These are phyloP conservation scores for Clarkia xantiana DNA, from an alignment of 345 rosid species.

Conservation along the genomic window DNA sequence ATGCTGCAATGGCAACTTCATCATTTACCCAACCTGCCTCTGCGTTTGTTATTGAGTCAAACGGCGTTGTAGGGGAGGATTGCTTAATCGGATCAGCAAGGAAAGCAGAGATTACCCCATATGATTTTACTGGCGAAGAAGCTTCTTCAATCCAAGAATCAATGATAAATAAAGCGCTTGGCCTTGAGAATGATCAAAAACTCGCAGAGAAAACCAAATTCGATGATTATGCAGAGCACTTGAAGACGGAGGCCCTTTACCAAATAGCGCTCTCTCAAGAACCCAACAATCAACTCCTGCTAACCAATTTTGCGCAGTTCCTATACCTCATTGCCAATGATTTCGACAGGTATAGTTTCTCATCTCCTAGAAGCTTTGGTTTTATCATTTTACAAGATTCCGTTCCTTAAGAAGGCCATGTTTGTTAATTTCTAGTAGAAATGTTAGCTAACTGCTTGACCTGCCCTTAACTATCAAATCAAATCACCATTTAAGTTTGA, in stretches of 20 bases:
- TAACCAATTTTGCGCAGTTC: slow-evolving; percentile 87
- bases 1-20: slow-evolving; percentile 35
- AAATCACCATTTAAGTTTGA: too few relatives aligned
- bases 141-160: slow-evolving; percentile 43
- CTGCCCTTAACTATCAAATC: too few relatives aligned
- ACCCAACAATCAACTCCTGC: slow-evolving; percentile 55
- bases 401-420: not conserved
- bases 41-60: slow-evolving; percentile 11
- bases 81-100: slow-evolving; percentile 15
- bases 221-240: slow-evolving; percentile 39
- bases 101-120: slow-evolving; percentile 39
- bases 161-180: slow-evolving; percentile 26
- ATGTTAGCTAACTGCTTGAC: too few relatives aligned
- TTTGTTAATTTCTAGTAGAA: too few relatives aligned
- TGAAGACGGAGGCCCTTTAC: slow-evolving; percentile 49
- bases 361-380: not conserved
- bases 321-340: slow-evolving; percentile 62
- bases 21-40: slow-evolving; percentile 17
- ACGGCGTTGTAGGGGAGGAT: too few relatives aligned
- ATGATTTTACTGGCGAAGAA: slow-evolving; percentile 69
- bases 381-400: not conserved
- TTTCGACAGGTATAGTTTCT: slow-evolving; percentile 46
- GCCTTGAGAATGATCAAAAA: slow-evolving; percentile 35
- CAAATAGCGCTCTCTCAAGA: slow-evolving; percentile 44
- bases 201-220: slow-evolving; percentile 35